These are phyloP conservation scores for Pseudozyma sp. DNA, from an alignment of 1,284 basidiomycete species.

Conservation along the genomic window DNA sequence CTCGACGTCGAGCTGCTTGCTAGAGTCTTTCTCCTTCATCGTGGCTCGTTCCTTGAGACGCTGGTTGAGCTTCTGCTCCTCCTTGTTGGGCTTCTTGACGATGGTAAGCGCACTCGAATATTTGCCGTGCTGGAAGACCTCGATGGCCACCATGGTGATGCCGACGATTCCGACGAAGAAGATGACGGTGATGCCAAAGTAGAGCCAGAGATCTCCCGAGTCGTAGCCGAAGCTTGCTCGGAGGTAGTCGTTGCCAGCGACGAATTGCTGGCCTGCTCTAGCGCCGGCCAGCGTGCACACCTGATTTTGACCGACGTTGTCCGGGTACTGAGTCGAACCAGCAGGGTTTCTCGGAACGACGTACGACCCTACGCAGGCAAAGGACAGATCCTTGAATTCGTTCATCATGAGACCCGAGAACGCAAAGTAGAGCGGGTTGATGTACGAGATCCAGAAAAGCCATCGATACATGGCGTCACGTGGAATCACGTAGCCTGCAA, in stretches of 20 bases:
- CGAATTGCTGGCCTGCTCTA: slow-evolving; percentile 29
- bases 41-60: slow-evolving; percentile 44
- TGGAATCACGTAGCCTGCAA: slow-evolving; percentile 80
- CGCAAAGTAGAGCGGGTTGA: slow-evolving; percentile 72
- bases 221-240: slow-evolving; percentile 47
- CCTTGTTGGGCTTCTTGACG: slow-evolving; percentile 55
- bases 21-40: slow-evolving; percentile 42
- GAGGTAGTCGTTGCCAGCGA: slow-evolving; percentile 48
- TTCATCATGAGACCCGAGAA: slow-evolving; percentile 74
- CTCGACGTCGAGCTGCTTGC: slow-evolving; percentile 44
- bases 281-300: slow-evolving; percentile 51
- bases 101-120: slow-evolving; percentile 35
- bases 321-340: slow-evolving; percentile 28
- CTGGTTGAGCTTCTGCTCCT: slow-evolving; percentile 53
- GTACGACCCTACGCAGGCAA: slow-evolving; percentile 50
- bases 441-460: slow-evolving; percentile 68
- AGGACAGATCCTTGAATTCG: slow-evolving; percentile 70
- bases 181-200: slow-evolving; percentile 55
- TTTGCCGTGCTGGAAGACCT: slow-evolving; percentile 41
- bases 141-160: slow-evolving; percentile 59
- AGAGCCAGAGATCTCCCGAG: slow-evolving; percentile 34
- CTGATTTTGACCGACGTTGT: slow-evolving; percentile 40
- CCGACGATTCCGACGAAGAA: slow-evolving; percentile 58
- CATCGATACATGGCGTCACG: slow-evolving; percentile 66
- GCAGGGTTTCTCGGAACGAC: slow-evolving; percentile 51